phyloP scores from a whole-genome alignment of 352 stramenopile species.

The Phytophthora palmivora region DNA sequence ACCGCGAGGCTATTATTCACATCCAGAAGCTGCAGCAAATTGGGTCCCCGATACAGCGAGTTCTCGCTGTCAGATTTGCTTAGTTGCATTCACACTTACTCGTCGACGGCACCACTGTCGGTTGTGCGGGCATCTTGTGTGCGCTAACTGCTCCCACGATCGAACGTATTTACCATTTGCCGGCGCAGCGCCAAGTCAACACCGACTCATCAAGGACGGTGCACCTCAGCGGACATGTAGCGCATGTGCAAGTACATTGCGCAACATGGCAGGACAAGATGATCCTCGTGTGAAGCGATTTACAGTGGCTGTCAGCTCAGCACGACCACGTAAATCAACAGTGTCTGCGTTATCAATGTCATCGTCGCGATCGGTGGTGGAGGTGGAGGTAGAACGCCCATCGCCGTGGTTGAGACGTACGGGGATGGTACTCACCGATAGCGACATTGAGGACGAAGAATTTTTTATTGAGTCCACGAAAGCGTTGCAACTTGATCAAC shows the following conservation, averaged over 20 bases:
- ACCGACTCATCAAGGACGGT: constrained; percentile 75
- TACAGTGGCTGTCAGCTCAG: constrained; percentile 37
- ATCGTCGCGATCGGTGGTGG: constrained; percentile 15
- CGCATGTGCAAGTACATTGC: constrained; percentile 63
- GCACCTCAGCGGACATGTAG: constrained; percentile 79
- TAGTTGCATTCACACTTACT: constrained; percentile 59
- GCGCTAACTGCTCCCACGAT: constrained; percentile 69
- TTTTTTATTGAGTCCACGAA: constrained; percentile 37
- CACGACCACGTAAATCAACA: constrained; percentile 17
- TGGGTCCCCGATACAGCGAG: constrained; percentile 78
- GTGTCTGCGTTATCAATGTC: constrained; percentile 13
- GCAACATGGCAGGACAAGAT: constrained; percentile 66
- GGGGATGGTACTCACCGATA: constrained; percentile 28
- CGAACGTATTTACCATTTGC: constrained; percentile 75
- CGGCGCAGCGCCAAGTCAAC: constrained; percentile 50
- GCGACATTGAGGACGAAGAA: constrained; percentile 38
- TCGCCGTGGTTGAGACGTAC: constrained; percentile 39
- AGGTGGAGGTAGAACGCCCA: constrained; percentile 43
- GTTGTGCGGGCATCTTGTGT: constrained; percentile 74
- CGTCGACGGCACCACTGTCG: constrained; percentile 89
- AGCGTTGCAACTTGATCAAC: constrained; percentile 30
- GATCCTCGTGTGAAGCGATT: constrained; percentile 68
- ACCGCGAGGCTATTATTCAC: constrained; percentile 67
- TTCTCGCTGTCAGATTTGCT: constrained; percentile 68
- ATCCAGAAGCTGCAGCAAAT: constrained; percentile 68